Conservation (phyloP, 140 eudicot species). For the Ambrosia hybrid region DNA sequence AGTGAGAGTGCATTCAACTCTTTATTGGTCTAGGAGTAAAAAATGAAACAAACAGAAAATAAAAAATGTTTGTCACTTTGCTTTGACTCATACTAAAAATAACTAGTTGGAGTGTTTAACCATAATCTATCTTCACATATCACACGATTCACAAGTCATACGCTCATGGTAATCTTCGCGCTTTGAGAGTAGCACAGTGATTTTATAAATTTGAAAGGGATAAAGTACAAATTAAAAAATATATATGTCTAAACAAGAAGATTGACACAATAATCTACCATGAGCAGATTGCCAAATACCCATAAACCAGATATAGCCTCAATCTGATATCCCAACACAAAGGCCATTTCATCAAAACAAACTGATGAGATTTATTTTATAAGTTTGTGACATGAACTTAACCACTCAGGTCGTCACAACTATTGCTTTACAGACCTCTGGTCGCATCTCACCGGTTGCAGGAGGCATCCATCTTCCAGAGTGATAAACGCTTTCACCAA, state of each 20-base stretch:
- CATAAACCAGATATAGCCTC: neutral
- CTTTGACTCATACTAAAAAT: no score
- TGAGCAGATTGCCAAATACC: neutral
- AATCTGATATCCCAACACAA: constrained; percentile 8
- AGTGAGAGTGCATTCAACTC: no score
- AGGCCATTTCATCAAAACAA: neutral
- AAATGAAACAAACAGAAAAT: no score
- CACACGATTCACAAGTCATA: neutral
- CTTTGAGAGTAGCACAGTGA: neutral
- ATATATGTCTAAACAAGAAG: neutral
- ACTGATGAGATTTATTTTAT: constrained; percentile 8
- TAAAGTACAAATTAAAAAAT: neutral
- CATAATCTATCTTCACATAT: no score
- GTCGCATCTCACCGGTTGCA: constrained; percentile 94
- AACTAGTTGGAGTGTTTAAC: no score
- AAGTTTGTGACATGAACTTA: constrained; percentile 3
- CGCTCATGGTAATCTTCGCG: neutral
- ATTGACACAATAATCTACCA: neutral
- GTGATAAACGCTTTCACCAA: constrained; percentile 89
- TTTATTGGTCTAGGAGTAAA: no score
- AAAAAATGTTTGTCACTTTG: no score
- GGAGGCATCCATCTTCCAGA: constrained; percentile 99
- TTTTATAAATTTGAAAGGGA: neutral
- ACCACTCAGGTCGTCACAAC: constrained; percentile 5
- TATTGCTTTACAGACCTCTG: constrained; percentile 70